phyloP scores from a whole-genome alignment of 1,284 basidiomycete species.

The Caloboletus inedulis region DNA sequence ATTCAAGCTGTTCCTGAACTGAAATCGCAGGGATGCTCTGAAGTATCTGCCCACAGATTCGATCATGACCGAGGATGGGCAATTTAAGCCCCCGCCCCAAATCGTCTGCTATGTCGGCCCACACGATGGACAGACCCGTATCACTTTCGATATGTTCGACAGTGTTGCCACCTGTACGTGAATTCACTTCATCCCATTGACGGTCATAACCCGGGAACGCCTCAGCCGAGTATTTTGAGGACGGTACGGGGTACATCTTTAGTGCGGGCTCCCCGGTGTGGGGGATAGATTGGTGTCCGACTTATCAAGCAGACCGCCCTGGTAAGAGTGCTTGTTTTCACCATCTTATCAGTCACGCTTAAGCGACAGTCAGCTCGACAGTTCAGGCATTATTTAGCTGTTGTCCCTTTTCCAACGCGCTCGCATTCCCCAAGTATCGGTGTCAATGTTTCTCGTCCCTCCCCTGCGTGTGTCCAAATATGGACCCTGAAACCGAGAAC shows the following conservation, averaged over 20 bases:
- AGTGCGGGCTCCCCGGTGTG: conserved; percentile 83
- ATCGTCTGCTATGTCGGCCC: conserved; percentile 64
- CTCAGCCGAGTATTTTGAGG: conserved; percentile 37
- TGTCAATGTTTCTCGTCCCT: conserved; percentile 48
- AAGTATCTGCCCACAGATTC: conserved; percentile 56
- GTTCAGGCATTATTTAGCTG: conserved; percentile 75
- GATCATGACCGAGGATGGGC: conserved; percentile 45
- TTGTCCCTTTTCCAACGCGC: conserved; percentile 69
- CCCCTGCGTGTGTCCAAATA: conserved; percentile 65
- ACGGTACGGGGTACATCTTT: conserved; percentile 59
- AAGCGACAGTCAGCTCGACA: conserved; percentile 41
- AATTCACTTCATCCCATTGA: conserved; percentile 30
- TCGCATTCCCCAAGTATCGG: conserved; percentile 61
- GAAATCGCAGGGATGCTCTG: conserved; percentile 46
- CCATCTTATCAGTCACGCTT: neutral
- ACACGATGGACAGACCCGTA: conserved; percentile 46
- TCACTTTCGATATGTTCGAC: conserved; percentile 55
- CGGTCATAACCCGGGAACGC: neutral
- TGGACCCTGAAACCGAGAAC: conserved; percentile 44
- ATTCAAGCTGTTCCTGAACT: conserved; percentile 4
- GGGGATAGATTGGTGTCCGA: conserved; percentile 89
- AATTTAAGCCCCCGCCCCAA: conserved; percentile 47
- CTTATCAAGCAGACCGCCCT: conserved; percentile 55
- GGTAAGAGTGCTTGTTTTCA: conserved; percentile 38
- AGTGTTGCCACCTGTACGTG: conserved; percentile 58